Evolutionary conservation across 441 rosid genomes (phyloP).

Genomic region (Populus hybrid): DNA sequence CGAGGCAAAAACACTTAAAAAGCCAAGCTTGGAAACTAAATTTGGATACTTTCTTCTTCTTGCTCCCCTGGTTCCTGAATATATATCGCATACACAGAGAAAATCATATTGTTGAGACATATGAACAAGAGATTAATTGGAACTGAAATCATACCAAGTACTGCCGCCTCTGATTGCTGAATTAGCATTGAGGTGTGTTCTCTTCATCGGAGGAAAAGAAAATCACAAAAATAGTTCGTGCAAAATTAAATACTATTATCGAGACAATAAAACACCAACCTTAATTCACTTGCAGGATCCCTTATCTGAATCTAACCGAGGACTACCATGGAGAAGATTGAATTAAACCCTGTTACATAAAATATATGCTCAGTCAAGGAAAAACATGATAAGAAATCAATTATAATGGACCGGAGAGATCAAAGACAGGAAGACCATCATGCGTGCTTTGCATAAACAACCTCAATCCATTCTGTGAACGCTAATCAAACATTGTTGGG

Average conservation of each 20-base stretch:
- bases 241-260: background rate
- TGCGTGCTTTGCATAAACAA: background rate
- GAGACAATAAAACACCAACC: background rate
- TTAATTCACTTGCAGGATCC: background rate
- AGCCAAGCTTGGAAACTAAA: background rate
- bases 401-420: background rate
- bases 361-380: background rate
- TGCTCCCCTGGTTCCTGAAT: background rate
- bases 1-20: background rate
- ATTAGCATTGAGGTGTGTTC: background rate
- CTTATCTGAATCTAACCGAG: background rate
- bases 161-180: background rate
- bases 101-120: background rate
- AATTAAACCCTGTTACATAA: background rate
- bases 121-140: background rate
- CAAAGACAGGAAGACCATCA: background rate
- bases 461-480: background rate
- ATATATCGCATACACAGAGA: background rate
- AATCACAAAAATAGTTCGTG: background rate
- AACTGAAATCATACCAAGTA: slow-evolving; percentile 3
- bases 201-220: background rate
- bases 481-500: slow-evolving; percentile 34
- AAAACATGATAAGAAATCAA: background rate
- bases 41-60: background rate
- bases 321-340: background rate